phyloP scores from a whole-genome alignment of 163 green algal species.

The Scenedesmus sp. region DNA sequence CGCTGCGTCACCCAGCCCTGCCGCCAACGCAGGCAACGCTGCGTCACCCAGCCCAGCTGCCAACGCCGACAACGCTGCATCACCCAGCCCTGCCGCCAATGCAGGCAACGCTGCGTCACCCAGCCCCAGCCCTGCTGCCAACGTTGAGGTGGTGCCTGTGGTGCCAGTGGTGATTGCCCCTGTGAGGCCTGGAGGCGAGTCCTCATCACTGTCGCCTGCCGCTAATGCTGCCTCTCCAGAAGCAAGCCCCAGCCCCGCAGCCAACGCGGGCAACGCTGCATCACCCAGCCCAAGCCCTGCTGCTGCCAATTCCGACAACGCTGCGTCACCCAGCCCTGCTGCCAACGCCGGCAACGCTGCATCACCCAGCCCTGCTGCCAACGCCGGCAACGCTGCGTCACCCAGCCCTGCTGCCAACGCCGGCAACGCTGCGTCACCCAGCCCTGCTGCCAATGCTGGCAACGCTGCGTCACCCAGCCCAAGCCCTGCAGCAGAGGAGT shows the following conservation, averaged over 20 bases:
- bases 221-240: background rate
- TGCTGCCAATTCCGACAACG: too few species aligned
- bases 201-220: background rate
- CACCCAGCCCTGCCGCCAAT: too few species aligned
- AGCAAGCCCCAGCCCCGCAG: background rate
- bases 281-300: background rate
- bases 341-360: too few species aligned
- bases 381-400: background rate
- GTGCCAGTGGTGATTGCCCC: too few species aligned
- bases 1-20: background rate
- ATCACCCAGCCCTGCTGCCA: background rate
- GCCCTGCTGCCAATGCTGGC: too few species aligned
- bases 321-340: too few species aligned
- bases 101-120: too few species aligned
- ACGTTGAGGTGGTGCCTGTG: background rate
- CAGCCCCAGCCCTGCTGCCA: background rate
- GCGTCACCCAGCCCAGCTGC: too few species aligned
- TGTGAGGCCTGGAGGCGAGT: background rate
- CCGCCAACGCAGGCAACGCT: too few species aligned
- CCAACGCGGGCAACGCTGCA: too few species aligned
- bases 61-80: too few species aligned
- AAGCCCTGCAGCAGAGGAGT: background rate
- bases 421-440: background rate
- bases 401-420: background rate
- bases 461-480: background rate